These are phyloP conservation scores for Desmodesmus armatus DNA, from an alignment of 139 green algal genomes.

Conservation along the genomic window DNA sequence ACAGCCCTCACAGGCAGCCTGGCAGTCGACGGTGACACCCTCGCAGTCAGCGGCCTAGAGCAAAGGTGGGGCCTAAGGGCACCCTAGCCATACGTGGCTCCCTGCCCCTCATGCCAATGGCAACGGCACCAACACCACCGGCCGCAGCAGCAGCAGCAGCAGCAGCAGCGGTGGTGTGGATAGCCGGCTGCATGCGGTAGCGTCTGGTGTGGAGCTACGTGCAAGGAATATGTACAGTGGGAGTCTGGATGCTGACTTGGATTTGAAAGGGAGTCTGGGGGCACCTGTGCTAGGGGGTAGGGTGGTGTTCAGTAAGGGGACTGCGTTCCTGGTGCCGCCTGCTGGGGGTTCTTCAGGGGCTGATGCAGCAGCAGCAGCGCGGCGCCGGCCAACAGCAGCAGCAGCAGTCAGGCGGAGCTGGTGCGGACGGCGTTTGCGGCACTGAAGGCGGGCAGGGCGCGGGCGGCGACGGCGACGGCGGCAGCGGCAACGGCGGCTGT, in stretches of 20 bases:
- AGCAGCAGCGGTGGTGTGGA: not conserved
- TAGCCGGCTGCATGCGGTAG: constrained; percentile 52
- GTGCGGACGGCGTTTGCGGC: constrained; percentile 76
- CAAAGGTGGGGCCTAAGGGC: constrained; percentile 74
- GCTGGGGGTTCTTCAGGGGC: not conserved
- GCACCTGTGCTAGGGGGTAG: constrained; percentile 73
- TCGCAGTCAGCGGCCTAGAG: constrained; percentile 74
- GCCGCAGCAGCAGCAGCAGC: not conserved
- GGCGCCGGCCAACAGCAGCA: not conserved
- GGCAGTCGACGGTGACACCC: constrained; percentile 25
- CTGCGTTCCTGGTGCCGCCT: constrained; percentile 72
- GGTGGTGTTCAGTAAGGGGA: constrained; percentile 75
- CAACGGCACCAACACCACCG: not conserved
- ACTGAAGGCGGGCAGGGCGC: constrained; percentile 63
- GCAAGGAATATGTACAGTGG: constrained; percentile 80
- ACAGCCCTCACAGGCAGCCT: constrained; percentile 47
- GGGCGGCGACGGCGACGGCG: constrained; percentile 3
- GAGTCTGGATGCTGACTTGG: constrained; percentile 72
- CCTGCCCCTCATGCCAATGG: constrained; percentile 62
- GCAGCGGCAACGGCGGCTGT: not conserved
- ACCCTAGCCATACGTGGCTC: constrained; percentile 66
- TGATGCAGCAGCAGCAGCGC: not conserved
- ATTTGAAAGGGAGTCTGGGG: constrained; percentile 63
- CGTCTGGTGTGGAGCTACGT: constrained; percentile 75
- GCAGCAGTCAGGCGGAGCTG: constrained; percentile 50